Evolutionary conservation across 345 rosid genomes (phyloP).

Genomic region (Triadica sebifera): DNA sequence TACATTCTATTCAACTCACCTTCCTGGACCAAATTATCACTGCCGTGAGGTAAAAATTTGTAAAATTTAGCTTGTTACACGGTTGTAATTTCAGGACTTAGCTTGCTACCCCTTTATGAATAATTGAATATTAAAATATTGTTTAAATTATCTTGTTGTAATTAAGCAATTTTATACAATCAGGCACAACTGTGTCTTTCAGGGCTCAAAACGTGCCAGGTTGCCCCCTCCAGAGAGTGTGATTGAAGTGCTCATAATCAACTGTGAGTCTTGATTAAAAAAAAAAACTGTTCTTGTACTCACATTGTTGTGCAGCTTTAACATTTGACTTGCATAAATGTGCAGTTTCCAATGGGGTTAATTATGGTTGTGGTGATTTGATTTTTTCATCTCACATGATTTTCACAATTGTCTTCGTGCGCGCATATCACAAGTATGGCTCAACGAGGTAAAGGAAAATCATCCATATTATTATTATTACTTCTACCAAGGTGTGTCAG

Average conservation of each 20-base stretch:
- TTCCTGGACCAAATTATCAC: conserved; percentile 96
- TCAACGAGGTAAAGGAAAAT: conserved; percentile 57
- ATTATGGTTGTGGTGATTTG: conserved; percentile 94
- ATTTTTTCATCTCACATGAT: conserved; percentile 99
- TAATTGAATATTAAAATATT: background rate
- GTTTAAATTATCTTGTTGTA: conserved; percentile 3
- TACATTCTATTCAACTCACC: conserved; percentile 91
- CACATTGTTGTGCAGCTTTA: conserved; percentile 1
- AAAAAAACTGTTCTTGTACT: background rate
- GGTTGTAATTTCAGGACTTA: background rate
- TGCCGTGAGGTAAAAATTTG: conserved; percentile 67
- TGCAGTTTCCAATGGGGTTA: conserved; percentile 87
- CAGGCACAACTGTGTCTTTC: conserved; percentile 28
- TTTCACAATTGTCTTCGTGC: conserved; percentile 87
- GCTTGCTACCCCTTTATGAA: background rate
- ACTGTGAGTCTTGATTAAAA: conserved; percentile 45
- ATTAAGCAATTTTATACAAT: conserved; percentile 17
- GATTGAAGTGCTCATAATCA: conserved; percentile 63
- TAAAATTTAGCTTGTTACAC: background rate
- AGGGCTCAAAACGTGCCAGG: conserved; percentile 82
- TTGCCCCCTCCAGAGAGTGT: conserved; percentile 70
- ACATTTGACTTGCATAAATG: conserved; percentile 27
- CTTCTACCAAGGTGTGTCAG: background rate
- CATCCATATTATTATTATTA: background rate
- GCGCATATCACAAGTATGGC: conserved; percentile 88